Evolutionary conservation across 2,329 filamentous ascomycete genomes (phyloP).

Genomic region (Trichoderma koningiopsis): DNA sequence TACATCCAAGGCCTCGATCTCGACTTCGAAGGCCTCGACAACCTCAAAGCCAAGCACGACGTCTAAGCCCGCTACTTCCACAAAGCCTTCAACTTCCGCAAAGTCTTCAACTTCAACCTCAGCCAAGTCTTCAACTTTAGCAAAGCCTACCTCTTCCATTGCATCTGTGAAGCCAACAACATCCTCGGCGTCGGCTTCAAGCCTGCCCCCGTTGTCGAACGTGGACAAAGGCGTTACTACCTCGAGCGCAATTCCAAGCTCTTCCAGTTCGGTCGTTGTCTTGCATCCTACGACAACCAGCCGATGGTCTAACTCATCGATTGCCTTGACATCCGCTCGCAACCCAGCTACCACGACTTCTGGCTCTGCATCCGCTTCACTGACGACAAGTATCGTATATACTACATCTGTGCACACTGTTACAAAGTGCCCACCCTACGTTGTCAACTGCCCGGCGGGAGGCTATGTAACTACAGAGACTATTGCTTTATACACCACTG

Average conservation of each 20-base stretch:
- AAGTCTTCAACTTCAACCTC: constrained; percentile 6
- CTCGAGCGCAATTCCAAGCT: neutral
- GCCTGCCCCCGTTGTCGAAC: neutral
- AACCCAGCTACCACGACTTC: constrained; percentile 12
- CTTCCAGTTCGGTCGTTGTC: neutral
- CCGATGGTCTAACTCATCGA: constrained; percentile 28
- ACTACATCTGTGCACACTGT: constrained; percentile 53
- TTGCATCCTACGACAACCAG: constrained; percentile 11
- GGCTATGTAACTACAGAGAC: constrained; percentile 44
- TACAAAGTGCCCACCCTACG: constrained; percentile 54
- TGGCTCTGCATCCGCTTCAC: neutral
- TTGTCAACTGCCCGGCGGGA: constrained; percentile 43
- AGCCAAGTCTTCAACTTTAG: constrained; percentile 21
- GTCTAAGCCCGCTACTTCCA: constrained; percentile 15
- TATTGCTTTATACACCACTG: constrained; percentile 48
- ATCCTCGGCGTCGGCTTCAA: constrained; percentile 10
- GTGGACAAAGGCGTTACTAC: neutral
- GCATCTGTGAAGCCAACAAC: constrained; percentile 16
- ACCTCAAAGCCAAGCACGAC: constrained; percentile 4
- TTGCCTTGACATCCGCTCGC: constrained; percentile 7
- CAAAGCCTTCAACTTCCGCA: constrained; percentile 2
- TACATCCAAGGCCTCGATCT: neutral
- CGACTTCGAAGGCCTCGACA: neutral
- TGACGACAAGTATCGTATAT: constrained; percentile 45
- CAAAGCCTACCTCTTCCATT: constrained; percentile 6